Evolutionary conservation across 371 early-diverging fungal genomes (phyloP).

Genomic region (Haplosporangium sp.): DNA sequence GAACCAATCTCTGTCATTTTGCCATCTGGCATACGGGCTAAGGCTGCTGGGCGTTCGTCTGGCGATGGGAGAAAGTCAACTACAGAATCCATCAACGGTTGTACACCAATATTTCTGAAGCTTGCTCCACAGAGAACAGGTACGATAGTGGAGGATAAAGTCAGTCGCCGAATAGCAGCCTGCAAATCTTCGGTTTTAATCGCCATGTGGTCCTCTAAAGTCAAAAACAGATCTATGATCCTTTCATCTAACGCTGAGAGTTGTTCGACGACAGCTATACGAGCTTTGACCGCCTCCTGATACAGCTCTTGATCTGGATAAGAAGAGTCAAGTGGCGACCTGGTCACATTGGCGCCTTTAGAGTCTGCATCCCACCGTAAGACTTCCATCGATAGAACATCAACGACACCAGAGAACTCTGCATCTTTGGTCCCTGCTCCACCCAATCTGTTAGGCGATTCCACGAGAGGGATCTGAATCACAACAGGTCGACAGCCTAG

Average conservation of each 20-base stretch:
- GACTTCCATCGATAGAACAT: conserved; percentile 82
- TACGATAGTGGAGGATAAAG: conserved; percentile 72
- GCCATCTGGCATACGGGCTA: conserved; percentile 63
- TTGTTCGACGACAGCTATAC: conserved; percentile 82
- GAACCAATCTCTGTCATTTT: conserved; percentile 51
- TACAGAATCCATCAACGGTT: conserved; percentile 92
- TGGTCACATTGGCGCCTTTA: conserved; percentile 65
- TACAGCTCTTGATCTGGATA: conserved; percentile 49
- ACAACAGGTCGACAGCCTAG: conserved; percentile 79
- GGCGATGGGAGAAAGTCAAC: conserved; percentile 92
- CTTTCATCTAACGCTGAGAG: conserved; percentile 89
- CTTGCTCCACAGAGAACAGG: conserved; percentile 94
- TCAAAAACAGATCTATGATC: conserved; percentile 87
- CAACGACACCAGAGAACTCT: conserved; percentile 74
- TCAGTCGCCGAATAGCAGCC: conserved; percentile 78
- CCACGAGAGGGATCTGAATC: conserved; percentile 78
- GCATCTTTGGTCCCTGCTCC: conserved; percentile 27
- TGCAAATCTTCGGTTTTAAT: conserved; percentile 73
- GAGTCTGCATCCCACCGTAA: conserved; percentile 71
- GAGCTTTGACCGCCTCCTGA: conserved; percentile 64
- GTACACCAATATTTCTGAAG: conserved; percentile 93
- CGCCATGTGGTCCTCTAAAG: conserved; percentile 74
- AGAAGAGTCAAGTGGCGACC: conserved; percentile 43
- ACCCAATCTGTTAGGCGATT: conserved; percentile 46
- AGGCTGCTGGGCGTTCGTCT: conserved; percentile 71